Base-by-base conservation (phyloP, 768 basidiomycete genomes). In the Rhodotorula toruloides region DNA sequence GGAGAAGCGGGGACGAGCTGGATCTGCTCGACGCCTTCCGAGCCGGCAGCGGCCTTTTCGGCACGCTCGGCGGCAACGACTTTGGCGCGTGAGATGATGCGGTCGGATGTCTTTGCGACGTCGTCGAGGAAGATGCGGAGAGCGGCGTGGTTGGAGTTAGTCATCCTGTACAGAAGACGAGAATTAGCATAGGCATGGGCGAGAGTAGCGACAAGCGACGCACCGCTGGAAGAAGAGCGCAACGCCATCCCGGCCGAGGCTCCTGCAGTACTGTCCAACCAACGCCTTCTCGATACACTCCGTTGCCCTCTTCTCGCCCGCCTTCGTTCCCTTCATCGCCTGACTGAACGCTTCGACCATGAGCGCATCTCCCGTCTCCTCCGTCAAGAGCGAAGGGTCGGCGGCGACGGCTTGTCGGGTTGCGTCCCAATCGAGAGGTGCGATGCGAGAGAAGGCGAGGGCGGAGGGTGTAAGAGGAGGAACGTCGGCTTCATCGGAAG, bases 231-330 rank as follows among this genome's bases (percentile, higher is more conserved):
- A 99, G 82, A 98, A 97, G 48, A 97, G 78, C 19, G 86, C 80
- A 13, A 94, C 87, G 46, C 96, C 96, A 74, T 99, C 92, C 57
- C 81, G 81, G 17, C 96, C 96, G 29, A 99, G 80, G 75, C 94
- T 93, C 69, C 94, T 85, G 74, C 93, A 89, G 76, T 98, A 99
- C 76, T 96, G 91, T 43, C 98, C 79, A 47, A 98, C 81, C 39
- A 98, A 78, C 75, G 90, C 90, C 77, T 97, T 93, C 79, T 97
- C 90, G 5, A 97, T 87, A 72, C 92, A 96, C 75, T 90, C 84
- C 74, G 86, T 86, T 19, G 93, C 89, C 62, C 87, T 85, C 65
- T 80, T 82, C 19, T 80, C 75, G 58, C 86, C 82, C 49, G 86
- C 88, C 9, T 83, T 82, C 60, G 86, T 82, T 36, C 87, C 88